phyloP scores from a whole-genome alignment of 2,329 filamentous ascomycete genomes.

The Alternaria longipes region DNA sequence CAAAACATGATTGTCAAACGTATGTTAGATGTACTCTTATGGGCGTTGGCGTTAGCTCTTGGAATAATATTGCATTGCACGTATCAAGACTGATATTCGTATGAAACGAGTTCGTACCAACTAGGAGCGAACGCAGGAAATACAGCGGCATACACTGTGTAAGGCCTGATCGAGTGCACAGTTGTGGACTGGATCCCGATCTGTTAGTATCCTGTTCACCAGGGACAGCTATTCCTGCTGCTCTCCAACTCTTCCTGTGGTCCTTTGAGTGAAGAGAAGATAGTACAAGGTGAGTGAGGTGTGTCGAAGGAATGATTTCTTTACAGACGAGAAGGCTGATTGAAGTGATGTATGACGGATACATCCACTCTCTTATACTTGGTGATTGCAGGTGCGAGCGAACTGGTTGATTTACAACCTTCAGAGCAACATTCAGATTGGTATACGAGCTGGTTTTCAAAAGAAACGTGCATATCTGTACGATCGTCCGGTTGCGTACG shows the following conservation, averaged over 20 bases:
- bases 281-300: neutral
- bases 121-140: neutral
- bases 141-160: neutral
- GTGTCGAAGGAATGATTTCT: neutral
- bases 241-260: neutral
- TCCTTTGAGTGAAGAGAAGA: neutral
- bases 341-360: neutral
- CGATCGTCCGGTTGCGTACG: neutral
- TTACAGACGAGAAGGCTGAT: neutral
- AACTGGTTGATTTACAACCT: neutral
- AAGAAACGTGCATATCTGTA: neutral
- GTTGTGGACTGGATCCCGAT: neutral
- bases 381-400: neutral
- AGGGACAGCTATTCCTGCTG: neutral
- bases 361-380: neutral
- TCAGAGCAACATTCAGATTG: neutral
- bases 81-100: neutral
- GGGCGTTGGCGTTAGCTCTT: slow-evolving; percentile 31
- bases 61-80: slow-evolving; percentile 23
- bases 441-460: too few species aligned
- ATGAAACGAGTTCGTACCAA: neutral
- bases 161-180: neutral
- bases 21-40: slow-evolving; percentile 17
- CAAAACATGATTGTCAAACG: slow-evolving; percentile 18
- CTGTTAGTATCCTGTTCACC: neutral